Evolutionary conservation across 1,284 basidiomycete species (phyloP).

Genomic region (Microstroma glucosiphilum): DNA sequence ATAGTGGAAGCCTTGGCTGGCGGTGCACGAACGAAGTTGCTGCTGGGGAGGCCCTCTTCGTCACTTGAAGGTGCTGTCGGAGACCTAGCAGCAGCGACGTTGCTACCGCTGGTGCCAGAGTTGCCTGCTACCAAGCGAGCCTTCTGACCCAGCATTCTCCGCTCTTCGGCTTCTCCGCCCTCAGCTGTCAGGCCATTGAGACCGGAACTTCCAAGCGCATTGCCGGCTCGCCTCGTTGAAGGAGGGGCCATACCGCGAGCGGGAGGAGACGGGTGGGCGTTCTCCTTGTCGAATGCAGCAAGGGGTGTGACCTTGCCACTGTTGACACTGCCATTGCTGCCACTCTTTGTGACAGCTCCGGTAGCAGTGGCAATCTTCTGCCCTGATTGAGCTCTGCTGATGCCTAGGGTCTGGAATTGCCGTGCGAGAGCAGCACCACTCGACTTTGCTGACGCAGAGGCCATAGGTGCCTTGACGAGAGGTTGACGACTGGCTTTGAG

Average conservation of each 20-base stretch:
- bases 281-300: constrained; percentile 35
- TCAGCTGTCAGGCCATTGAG: constrained; percentile 8
- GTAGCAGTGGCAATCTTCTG: not conserved
- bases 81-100: constrained; percentile 2
- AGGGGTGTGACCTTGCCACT: not conserved
- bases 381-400: constrained; percentile 11
- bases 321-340: constrained; percentile 1
- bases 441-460: constrained; percentile 3
- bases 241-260: constrained; percentile 10
- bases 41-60: not conserved
- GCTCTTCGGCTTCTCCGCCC: constrained; percentile 15
- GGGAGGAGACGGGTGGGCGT: constrained; percentile 13
- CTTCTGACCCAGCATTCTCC: constrained; percentile 28
- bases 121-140: constrained; percentile 26
- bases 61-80: constrained; percentile 1
- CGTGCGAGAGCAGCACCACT: constrained; percentile 12
- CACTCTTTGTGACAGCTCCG: not conserved
- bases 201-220: not conserved
- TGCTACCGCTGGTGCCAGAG: constrained; percentile 12
- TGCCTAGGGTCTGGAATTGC: constrained; percentile 11
- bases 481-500: constrained; percentile 55
- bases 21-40: not conserved
- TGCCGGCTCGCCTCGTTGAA: not conserved
- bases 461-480: constrained; percentile 31
- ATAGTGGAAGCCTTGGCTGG: constrained; percentile 10